Base-by-base conservation (phyloP, 805 yeast genomes). In the Yarrowia porcina region DNA sequence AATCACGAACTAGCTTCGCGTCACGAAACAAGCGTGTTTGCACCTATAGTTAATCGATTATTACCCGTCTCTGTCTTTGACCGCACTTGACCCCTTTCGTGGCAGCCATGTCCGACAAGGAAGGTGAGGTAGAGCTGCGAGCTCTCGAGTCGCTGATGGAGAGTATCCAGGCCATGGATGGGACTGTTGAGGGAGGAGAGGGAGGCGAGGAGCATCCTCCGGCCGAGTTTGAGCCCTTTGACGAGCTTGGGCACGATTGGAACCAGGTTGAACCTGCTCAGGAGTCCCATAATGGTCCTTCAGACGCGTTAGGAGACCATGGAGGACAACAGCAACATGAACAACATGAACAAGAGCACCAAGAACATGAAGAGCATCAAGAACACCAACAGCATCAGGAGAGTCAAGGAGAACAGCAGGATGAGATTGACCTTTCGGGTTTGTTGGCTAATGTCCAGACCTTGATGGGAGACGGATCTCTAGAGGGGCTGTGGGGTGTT, bases 1-100 rank as follows among this genome's bases (percentile, higher is more conserved):
- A 45, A 45, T 30, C 56, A 49, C 56, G 56, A 49, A 49, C 56
- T 49, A 49, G 56, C 56, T 56, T 56, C 49, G 61, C 61, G 61
- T 56, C 61, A 30, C 61, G 47, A 30, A 17, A 39, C 47, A 28
- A 38, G 61, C 49, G 49, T 28, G 47, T 56, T 41, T 56, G 49
- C 61, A 56, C 47, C 60, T 52, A 52, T 38, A 35, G 60, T 36
- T 35, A 35, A 35, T 52, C 33, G 42, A 52, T 52, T 36, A 52
- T 35, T 38, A 23, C 25, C 35, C 20, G 27, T 32, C 60, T n/a
- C 60, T 25, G 39, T 27, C 56, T 49, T 49, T 30, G 27, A 15
- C 56, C 39, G 21, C 56, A 21, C 27, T 20, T 33, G 35, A 49
- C 56, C 38, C 52, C 52, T 18, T 44, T 44, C 21, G 28, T 32